Evolutionary conservation across 1,284 basidiomycete genomes (phyloP).

Genomic region (Ustilago curta): DNA sequence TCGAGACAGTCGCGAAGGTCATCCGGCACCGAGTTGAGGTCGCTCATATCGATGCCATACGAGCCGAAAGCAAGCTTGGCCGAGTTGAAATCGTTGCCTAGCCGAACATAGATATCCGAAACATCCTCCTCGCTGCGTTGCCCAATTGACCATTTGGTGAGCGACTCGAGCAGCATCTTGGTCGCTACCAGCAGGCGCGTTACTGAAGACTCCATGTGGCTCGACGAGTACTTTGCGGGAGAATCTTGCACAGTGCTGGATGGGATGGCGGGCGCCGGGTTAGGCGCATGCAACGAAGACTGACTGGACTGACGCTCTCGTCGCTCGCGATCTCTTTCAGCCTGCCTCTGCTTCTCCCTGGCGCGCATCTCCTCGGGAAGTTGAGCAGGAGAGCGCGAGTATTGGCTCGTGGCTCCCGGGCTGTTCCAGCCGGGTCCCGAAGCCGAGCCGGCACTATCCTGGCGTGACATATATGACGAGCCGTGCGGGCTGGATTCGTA

Average conservation of each 20-base stretch:
- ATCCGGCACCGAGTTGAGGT: slow-evolving; percentile 87
- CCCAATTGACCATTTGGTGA: slow-evolving; percentile 77
- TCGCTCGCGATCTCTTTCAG: slow-evolving; percentile 40
- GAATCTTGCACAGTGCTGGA: slow-evolving; percentile 20
- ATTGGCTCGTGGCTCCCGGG: slow-evolving; percentile 16
- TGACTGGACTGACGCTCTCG: slow-evolving; percentile 41
- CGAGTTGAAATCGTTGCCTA: slow-evolving; percentile 97
- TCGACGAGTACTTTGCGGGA: slow-evolving; percentile 50
- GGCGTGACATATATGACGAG: slow-evolving; percentile 31
- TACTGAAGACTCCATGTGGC: slow-evolving; percentile 85
- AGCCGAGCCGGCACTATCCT: slow-evolving; percentile 43
- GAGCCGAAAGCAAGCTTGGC: slow-evolving; percentile 88
- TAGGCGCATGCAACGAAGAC: slow-evolving; percentile 26
- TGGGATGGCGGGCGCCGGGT: slow-evolving; percentile 8
- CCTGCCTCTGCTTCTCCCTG: slow-evolving; percentile 43
- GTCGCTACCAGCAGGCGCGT: slow-evolving; percentile 94
- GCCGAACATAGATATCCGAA: slow-evolving; percentile 93
- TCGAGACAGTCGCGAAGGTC: slow-evolving; percentile 90
- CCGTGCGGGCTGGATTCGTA: slow-evolving; percentile 24
- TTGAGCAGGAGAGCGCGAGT: slow-evolving; percentile 43
- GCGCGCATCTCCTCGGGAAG: slow-evolving; percentile 56
- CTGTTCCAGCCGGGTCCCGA: slow-evolving; percentile 32
- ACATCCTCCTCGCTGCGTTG: slow-evolving; percentile 84
- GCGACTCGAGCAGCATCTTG: slow-evolving; percentile 89
- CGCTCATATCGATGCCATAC: slow-evolving; percentile 91